These are phyloP conservation scores for Emergomyces orientalis DNA, from an alignment of 2,329 filamentous ascomycete species.

Conservation along the genomic window DNA sequence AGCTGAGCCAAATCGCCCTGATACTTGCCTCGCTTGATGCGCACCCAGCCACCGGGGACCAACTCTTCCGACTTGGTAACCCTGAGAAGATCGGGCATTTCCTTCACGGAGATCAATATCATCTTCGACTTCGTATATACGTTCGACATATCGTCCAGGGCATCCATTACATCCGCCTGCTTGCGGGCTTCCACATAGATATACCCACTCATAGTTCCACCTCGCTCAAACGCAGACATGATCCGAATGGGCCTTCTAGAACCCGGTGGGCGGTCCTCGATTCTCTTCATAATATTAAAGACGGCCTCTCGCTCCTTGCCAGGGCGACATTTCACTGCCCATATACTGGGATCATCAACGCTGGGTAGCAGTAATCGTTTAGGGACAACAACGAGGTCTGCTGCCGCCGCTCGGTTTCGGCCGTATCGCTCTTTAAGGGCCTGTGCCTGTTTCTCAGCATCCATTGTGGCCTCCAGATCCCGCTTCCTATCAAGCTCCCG, in stretches of 20 bases:
- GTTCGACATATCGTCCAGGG: constrained; percentile 75
- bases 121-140: constrained; percentile 83
- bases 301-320: constrained; percentile 92
- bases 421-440: constrained; percentile 82
- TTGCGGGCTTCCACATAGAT: constrained; percentile 89
- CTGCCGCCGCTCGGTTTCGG: constrained; percentile 58
- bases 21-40: constrained; percentile 74
- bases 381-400: constrained; percentile 67
- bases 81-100: constrained; percentile 92
- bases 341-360: constrained; percentile 92
- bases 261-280: constrained; percentile 63
- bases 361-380: constrained; percentile 81
- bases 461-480: constrained; percentile 76
- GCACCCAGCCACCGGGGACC: constrained; percentile 83
- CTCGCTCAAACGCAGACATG: constrained; percentile 85
- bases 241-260: constrained; percentile 76
- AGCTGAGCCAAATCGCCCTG: constrained; percentile 85
- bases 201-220: constrained; percentile 80
- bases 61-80: constrained; percentile 79
- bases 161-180: constrained; percentile 74
- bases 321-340: constrained; percentile 84
- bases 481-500: constrained; percentile 88
- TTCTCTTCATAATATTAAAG: constrained; percentile 76
- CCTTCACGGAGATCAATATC: constrained; percentile 84
- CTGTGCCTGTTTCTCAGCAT: constrained; percentile 88